Conservation (phyloP, 1,284 basidiomycete species). For the Ganoderma resinaceum region DNA sequence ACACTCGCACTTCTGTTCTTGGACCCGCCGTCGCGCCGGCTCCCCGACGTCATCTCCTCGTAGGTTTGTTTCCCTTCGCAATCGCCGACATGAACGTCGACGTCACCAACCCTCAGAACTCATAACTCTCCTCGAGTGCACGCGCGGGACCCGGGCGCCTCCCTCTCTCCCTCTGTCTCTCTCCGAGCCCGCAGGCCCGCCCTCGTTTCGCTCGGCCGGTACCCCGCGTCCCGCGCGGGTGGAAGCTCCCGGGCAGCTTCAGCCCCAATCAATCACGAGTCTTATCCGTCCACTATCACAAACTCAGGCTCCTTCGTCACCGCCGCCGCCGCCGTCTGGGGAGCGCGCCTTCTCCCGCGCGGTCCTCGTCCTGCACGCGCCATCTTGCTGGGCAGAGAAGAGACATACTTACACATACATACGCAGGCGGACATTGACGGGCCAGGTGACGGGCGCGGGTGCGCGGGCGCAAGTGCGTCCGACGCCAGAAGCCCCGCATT, state of each 20-base stretch:
- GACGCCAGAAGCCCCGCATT: not conserved
- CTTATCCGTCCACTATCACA: not conserved
- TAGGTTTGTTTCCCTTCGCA: not conserved
- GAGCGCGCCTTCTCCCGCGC: not conserved
- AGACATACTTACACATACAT: not conserved
- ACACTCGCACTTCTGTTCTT: not conserved
- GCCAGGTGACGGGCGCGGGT: not conserved
- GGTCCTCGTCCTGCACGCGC: not conserved
- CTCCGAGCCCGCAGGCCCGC: too few species aligned
- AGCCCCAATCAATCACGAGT: not conserved
- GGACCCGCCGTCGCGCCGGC: not conserved
- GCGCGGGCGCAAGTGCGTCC: not conserved
- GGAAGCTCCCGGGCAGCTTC: not conserved
- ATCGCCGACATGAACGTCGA: not conserved
- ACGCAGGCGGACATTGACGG: too few species aligned
- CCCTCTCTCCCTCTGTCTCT: not conserved
- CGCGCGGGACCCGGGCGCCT: not conserved
- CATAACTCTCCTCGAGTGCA: not conserved
- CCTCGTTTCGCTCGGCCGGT: not conserved
- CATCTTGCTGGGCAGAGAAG: not conserved
- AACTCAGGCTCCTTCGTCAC: too few species aligned
- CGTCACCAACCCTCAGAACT: not conserved
- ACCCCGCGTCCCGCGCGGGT: not conserved
- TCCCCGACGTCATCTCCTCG: not conserved
- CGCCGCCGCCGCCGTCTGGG: not conserved